Conservation (phyloP, 2,329 filamentous ascomycete genomes). For the Diaporthe caulivora region DNA sequence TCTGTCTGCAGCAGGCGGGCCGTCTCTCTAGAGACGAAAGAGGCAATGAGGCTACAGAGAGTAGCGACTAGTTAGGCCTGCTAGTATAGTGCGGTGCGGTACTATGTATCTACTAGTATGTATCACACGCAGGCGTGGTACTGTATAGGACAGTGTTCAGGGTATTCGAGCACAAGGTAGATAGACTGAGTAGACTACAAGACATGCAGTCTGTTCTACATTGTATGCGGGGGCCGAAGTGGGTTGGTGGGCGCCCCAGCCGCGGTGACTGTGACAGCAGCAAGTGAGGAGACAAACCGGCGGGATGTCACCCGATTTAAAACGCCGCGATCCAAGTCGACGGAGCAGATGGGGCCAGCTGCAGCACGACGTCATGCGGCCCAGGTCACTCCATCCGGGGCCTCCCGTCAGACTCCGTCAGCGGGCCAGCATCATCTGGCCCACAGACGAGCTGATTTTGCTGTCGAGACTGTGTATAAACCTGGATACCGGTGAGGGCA, state of each 20-base stretch:
- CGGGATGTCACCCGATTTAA: slow-evolving; percentile 27
- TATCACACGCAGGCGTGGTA: too few species aligned
- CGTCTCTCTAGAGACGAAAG: not conserved
- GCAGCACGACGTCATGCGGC: slow-evolving; percentile 38
- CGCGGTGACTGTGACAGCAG: slow-evolving; percentile 7
- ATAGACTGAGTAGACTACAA: not conserved
- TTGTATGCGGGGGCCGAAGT: slow-evolving; percentile 5
- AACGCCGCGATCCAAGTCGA: slow-evolving; percentile 26
- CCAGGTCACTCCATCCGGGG: slow-evolving; percentile 30
- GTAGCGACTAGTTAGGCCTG: too few species aligned
- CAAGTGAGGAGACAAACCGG: slow-evolving; percentile 15
- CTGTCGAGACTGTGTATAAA: slow-evolving; percentile 5
- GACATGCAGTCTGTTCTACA: not conserved
- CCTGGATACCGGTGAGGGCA: slow-evolving; percentile 8
- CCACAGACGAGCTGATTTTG: slow-evolving; percentile 12
- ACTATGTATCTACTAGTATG: not conserved
- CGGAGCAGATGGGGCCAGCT: slow-evolving; percentile 32
- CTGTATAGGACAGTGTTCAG: too few species aligned
- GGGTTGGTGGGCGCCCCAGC: slow-evolving; percentile 12
- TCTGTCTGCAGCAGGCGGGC: slow-evolving; percentile 27
- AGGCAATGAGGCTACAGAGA: slow-evolving; percentile 18
- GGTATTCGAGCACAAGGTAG: not conserved
- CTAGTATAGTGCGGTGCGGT: not conserved
- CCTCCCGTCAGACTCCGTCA: slow-evolving; percentile 29
- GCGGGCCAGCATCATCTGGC: slow-evolving; percentile 28